Conservation (phyloP, 495 filamentous ascomycete genomes). For the Hyaloscypha hepaticicola region DNA sequence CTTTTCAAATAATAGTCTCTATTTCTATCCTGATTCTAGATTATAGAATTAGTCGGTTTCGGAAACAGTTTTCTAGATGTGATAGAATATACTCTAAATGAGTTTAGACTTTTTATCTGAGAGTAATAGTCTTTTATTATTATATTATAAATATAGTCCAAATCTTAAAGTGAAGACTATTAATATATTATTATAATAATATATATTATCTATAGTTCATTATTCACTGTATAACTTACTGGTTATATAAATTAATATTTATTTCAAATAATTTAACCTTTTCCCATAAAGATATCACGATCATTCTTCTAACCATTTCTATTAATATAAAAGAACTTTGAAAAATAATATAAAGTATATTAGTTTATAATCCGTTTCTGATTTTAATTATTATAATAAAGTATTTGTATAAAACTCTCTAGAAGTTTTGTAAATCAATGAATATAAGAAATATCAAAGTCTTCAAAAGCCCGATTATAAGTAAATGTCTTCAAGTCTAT, state of each 20-base stretch:
- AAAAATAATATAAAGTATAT: conserved; percentile 47
- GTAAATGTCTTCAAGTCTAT: conserved; percentile 81
- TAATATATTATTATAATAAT: conserved; percentile 21
- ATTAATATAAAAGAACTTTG: conserved; percentile 48
- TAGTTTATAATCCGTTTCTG: conserved; percentile 47
- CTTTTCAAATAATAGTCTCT: too few relatives aligned
- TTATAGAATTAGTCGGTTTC: too few relatives aligned
- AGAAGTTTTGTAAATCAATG: conserved; percentile 32
- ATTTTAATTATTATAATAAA: conserved; percentile 48
- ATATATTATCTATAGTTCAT: conserved; percentile 59
- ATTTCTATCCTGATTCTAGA: too few relatives aligned
- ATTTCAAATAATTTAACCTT: conserved; percentile 49
- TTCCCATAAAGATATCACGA: conserved; percentile 64
- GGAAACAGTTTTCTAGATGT: too few relatives aligned
- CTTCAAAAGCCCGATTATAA: conserved; percentile 55
- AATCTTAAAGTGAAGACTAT: conserved; percentile 15
- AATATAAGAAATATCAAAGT: conserved; percentile 47
- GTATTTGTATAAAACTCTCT: conserved; percentile 34
- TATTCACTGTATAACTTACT: conserved; percentile 63
- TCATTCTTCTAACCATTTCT: conserved; percentile 52
- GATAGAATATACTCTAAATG: too few relatives aligned
- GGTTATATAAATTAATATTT: conserved; percentile 59
- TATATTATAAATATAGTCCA: background rate
- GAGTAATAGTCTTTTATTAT: too few relatives aligned
- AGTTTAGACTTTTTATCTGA: too few relatives aligned